Conservation (phyloP, 2,329 filamentous ascomycete species). For the Apiospora arundinis region DNA sequence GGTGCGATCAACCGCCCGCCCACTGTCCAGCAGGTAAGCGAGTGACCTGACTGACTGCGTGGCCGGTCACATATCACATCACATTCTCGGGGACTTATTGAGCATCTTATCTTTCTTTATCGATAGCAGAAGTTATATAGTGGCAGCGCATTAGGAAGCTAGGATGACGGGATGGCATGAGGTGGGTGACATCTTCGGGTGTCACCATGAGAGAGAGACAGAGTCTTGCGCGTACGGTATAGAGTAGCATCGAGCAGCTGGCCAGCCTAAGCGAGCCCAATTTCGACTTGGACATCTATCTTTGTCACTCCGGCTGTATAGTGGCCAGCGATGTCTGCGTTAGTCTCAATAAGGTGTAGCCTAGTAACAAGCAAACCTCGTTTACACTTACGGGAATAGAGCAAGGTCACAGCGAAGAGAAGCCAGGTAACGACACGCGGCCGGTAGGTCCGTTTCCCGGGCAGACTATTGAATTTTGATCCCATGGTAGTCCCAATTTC, state of each 20-base stretch:
- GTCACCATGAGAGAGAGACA: not conserved
- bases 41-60: not conserved
- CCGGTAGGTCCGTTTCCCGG: not conserved
- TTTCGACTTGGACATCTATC: not conserved
- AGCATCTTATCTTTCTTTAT: not conserved
- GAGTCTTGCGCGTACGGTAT: not conserved
- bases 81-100: not conserved
- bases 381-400: not conserved
- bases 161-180: not conserved
- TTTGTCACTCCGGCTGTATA: not conserved
- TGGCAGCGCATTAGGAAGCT: not conserved
- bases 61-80: not conserved
- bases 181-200: not conserved
- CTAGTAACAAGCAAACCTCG: not conserved
- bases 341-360: not conserved
- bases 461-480: not conserved
- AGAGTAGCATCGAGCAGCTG: not conserved
- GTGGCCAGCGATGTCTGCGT: not conserved
- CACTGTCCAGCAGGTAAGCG: not conserved
- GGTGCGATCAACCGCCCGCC: not conserved
- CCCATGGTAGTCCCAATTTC: slow-evolving; percentile 1
- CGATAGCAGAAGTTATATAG: not conserved
- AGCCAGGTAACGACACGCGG: not conserved
- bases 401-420: not conserved
- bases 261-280: not conserved